Percentiles rank a stretch among this genome's conserved stretches.
Conservation (phyloP, 192 early-diverging fungal genomes). For the Coemansia aciculifera region DNA sequence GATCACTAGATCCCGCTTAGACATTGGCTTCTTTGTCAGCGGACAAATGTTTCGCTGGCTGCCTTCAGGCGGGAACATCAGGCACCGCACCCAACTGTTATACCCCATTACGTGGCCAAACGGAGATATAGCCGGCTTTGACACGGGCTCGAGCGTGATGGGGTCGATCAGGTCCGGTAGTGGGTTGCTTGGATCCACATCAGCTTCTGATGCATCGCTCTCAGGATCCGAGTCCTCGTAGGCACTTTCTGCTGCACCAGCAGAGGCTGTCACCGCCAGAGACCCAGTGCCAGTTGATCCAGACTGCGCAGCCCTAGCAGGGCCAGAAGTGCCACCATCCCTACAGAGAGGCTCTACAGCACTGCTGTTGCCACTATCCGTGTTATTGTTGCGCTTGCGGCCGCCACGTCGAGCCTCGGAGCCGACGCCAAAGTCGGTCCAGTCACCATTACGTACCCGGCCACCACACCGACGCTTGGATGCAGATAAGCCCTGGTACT, state of each 20-base stretch:
- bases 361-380: constrained; percentile 49
- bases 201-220: constrained; percentile 22
- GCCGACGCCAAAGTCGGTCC: not conserved
- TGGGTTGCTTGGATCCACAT: constrained; percentile 70
- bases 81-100: constrained; percentile 84
- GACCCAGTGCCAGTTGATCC: not conserved
- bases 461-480: constrained; percentile 37
- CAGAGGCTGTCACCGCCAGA: constrained; percentile 60
- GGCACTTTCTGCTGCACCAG: constrained; percentile 62
- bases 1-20: constrained; percentile 85
- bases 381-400: constrained; percentile 38
- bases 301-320: not conserved
- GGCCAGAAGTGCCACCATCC: not conserved
- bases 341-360: constrained; percentile 33
- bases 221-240: constrained; percentile 67
- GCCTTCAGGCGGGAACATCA: constrained; percentile 69
- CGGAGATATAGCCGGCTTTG: constrained; percentile 91
- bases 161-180: constrained; percentile 91
- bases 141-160: constrained; percentile 87
- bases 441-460: constrained; percentile 16
- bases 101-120: constrained; percentile 92
- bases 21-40: constrained; percentile 88
- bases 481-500: constrained; percentile 25
- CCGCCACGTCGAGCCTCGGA: constrained; percentile 6
- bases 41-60: constrained; percentile 88